Conservation (phyloP, 129 eudicot species). For the Lonicera japonica region DNA sequence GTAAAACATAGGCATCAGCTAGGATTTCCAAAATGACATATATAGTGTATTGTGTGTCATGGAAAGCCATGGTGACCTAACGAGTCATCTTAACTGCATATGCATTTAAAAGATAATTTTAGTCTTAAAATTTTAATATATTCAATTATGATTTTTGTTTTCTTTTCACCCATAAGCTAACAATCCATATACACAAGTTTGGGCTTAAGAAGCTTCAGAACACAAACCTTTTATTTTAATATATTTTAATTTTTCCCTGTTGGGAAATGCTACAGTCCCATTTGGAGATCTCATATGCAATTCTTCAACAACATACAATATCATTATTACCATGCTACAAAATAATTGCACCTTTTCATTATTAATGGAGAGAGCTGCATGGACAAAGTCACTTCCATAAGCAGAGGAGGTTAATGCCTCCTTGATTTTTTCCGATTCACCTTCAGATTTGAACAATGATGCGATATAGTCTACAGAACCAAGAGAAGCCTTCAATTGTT, state of each 20-base stretch:
- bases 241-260: too few species aligned
- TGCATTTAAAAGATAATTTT: not conserved
- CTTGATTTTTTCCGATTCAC: conserved; percentile 63
- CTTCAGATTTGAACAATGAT: conserved; percentile 64
- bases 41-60: too few species aligned
- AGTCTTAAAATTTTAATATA: too few species aligned
- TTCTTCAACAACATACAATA: too few species aligned
- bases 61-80: too few species aligned
- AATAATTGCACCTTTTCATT: conserved; percentile 56
- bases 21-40: too few species aligned
- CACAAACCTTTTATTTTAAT: not conserved
- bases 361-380: conserved; percentile 89
- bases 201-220: not conserved
- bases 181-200: not conserved
- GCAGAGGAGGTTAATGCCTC: conserved; percentile 73
- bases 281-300: too few species aligned
- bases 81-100: too few species aligned
- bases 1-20: too few species aligned
- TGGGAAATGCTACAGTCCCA: too few species aligned
- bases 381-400: conserved; percentile 77
- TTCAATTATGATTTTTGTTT: too few species aligned
- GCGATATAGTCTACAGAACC: conserved; percentile 94
- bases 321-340: not conserved
- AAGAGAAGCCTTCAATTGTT: conserved; percentile 74
- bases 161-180: not conserved